Evolutionary conservation across 2,329 filamentous ascomycete genomes (phyloP).

Genomic region (Fusarium goolgardi): DNA sequence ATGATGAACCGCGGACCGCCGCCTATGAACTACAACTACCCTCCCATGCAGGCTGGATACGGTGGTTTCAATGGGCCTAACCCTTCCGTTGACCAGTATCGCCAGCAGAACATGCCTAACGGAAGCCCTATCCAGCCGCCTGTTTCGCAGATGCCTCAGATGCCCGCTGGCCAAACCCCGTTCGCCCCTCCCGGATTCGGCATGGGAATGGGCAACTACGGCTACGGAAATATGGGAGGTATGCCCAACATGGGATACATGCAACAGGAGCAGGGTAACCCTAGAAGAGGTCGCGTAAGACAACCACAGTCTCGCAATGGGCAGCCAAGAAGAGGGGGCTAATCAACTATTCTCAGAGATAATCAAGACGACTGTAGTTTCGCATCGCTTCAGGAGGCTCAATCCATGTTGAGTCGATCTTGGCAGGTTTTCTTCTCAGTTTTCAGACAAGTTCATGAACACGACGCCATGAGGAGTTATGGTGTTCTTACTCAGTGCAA

Average conservation of each 20-base stretch:
- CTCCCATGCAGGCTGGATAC: slow-evolving; percentile 66
- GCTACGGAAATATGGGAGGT: slow-evolving; percentile 58
- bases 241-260: slow-evolving; percentile 64
- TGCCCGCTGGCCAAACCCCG: slow-evolving; percentile 57
- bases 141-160: slow-evolving; percentile 58
- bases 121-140: slow-evolving; percentile 63
- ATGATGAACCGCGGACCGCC: slow-evolving; percentile 66
- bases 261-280: slow-evolving; percentile 66
- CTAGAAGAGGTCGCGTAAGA: slow-evolving; percentile 69
- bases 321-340: slow-evolving; percentile 38
- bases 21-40: slow-evolving; percentile 68
- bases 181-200: slow-evolving; percentile 64
- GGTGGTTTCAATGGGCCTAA: slow-evolving; percentile 62
- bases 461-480: slow-evolving; percentile 43
- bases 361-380: slow-evolving; percentile 35
- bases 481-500: slow-evolving; percentile 34
- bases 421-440: slow-evolving; percentile 35
- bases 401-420: slow-evolving; percentile 36
- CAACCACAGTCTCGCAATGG: slow-evolving; percentile 26
- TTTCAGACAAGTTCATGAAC: slow-evolving; percentile 38
- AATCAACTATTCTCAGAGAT: slow-evolving; percentile 47
- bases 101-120: slow-evolving; percentile 62
- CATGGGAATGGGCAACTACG: slow-evolving; percentile 59
- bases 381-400: slow-evolving; percentile 17
- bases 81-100: slow-evolving; percentile 67